Evolutionary conservation across 768 basidiomycete species (phyloP).

Genomic region (Hydnomerulius pinastri): DNA sequence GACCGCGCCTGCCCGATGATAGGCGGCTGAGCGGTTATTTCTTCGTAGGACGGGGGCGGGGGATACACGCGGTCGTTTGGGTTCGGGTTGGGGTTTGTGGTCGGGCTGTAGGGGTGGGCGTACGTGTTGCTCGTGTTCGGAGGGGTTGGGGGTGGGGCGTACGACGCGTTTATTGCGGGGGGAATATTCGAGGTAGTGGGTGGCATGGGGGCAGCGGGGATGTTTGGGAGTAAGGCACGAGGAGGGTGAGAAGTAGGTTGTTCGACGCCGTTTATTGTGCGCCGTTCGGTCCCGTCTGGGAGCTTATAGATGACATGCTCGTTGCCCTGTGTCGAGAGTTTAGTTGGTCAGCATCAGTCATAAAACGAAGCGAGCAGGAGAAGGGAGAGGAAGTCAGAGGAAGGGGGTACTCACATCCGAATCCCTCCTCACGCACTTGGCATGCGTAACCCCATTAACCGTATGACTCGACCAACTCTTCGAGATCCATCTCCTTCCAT

Average conservation of each 20-base stretch:
- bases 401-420: conserved; percentile 49
- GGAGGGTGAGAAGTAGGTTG: conserved; percentile 26
- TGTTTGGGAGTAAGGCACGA: conserved; percentile 15
- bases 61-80: neutral
- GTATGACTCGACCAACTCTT: conserved; percentile 59
- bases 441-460: conserved; percentile 70
- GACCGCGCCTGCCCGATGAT: conserved; percentile 14
- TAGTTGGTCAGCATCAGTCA: conserved; percentile 5
- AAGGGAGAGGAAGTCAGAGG: no score
- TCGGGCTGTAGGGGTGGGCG: neutral
- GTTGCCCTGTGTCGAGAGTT: conserved; percentile 55
- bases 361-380: no score
- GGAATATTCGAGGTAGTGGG: no score
- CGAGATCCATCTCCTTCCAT: conserved; percentile 42
- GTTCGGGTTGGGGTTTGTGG: neutral
- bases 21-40: conserved; percentile 10
- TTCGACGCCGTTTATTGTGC: conserved; percentile 68
- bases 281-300: conserved; percentile 66
- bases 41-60: conserved; percentile 26
- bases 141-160: conserved; percentile 1
- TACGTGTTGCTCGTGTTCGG: no score
- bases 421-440: conserved; percentile 55
- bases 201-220: no score
- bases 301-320: conserved; percentile 68
- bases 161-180: no score